Conservation (phyloP, 495 filamentous ascomycete species). For the Pyrenula aspistea region DNA sequence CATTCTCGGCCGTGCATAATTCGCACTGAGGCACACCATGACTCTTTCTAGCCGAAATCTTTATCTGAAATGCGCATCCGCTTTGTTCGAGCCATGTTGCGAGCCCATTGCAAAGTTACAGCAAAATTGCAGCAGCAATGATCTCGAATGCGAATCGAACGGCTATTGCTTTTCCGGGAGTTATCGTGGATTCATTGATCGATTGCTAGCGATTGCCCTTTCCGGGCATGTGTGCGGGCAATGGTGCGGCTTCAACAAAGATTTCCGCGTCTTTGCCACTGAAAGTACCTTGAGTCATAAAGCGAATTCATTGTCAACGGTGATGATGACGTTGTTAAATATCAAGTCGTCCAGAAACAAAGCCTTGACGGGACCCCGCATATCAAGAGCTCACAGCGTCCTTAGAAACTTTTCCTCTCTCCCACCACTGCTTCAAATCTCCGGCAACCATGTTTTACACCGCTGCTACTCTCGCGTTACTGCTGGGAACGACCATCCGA, state of each 20-base stretch:
- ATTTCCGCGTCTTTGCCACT: neutral
- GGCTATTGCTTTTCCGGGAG: too few relatives aligned
- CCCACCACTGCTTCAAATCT: neutral
- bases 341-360: neutral
- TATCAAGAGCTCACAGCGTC: neutral
- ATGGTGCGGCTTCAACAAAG: neutral
- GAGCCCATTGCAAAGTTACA: too few relatives aligned
- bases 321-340: neutral
- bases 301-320: neutral
- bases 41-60: too few relatives aligned
- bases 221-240: neutral
- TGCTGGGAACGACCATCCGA: neutral
- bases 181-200: too few relatives aligned
- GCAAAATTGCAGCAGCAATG: too few relatives aligned
- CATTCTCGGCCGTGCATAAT: too few relatives aligned
- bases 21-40: too few relatives aligned
- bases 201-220: too few relatives aligned
- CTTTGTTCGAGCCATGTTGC: too few relatives aligned
- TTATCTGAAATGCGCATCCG: too few relatives aligned
- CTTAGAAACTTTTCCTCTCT: neutral
- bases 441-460: neutral
- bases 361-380: neutral
- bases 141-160: too few relatives aligned
- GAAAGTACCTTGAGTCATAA: neutral
- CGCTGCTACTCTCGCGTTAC: neutral